Base-by-base conservation (phyloP, 2,329 filamentous ascomycete species). In the Microdochium bolleyi region DNA sequence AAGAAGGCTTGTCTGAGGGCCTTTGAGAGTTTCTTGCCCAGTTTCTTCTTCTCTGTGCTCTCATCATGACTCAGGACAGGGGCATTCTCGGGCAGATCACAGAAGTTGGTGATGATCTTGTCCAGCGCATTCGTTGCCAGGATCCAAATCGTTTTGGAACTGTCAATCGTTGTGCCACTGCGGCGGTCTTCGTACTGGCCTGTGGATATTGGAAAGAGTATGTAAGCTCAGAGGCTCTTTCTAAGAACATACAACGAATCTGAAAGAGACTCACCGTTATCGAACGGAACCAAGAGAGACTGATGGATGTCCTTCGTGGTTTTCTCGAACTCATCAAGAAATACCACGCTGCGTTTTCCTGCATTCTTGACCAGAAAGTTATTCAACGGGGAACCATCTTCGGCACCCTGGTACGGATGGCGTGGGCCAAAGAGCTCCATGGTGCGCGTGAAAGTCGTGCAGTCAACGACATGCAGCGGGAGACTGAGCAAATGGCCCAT, bases 261-360 rank as follows among this genome's bases (percentile, higher is more conserved):
- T 19, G 49, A 32, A 46, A 14, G 54, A 32, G 49, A 53, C 62
- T 51, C 60, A 70, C 74, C 73, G 41, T 67, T 65, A 3, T 77
- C 70, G 52, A 77, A 73, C 0, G 70, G 67, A 3, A 73, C 54
- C 2, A 80, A 59, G 8, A 79, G 61, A 4, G 73, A 60, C 21
- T 76, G 59, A 10, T 69, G 69, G 2, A 77, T 64, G 1, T 70
- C 65, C 3, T 60, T 16, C 0, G 56, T 64, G 0, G 73, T 75
- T 58, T 77, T 78, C 38, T 78, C 75, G 48, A 79, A 77, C 50
- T 80, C 75, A 50, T 79, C 76, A 14, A 79, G 56, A 53, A 77
- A 78, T 0, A 79, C 70, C 9, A 79, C 67, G 34, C 64, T 66
- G 19, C 64, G 59, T 49, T 67, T 32, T 1, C 67, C 70, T 5